Base-by-base conservation (phyloP, 2,329 filamentous ascomycete genomes). In the Xylariaceae sp. region DNA sequence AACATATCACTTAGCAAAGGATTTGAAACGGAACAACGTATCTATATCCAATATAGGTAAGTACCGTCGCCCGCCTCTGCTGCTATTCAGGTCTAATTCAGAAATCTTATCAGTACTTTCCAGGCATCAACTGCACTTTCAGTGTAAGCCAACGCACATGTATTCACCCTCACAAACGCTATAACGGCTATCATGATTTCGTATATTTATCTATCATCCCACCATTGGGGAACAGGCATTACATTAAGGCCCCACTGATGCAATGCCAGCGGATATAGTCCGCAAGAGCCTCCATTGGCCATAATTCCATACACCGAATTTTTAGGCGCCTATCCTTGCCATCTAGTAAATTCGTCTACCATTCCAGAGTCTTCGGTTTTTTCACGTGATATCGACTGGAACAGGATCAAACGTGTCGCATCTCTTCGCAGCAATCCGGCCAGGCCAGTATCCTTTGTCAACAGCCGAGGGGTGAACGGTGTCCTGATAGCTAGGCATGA, bases 301-400 rank as follows among this genome's bases (percentile, higher is more conserved):
- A 37, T 47, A 36, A 44, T 50, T 52, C 49, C 45, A 49, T 32
- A 30, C 39, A 47, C 48, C 32, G 23, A 36, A 10, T 26, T 32
- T n/a, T 11, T 29, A 39, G 45, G 23, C 30, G 32, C 37, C 47
- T 56, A 46, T 37, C 45, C 55, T 54, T 55, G 53, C 41, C 51
- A 33, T 60, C 54, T 60, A 60, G 46, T 24, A 55, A 40, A 50
- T 43, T 50, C 49, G 41, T 58, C 41, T 44, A 55, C 45, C 54
- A 57, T 60, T 53, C 46, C 53, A n/a, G 56, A 45, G 53, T 50
- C 21, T 42, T 58, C 27, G 40, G 48, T 5, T 47, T 27, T 56
- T 30, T 18, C 44, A 39, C n/a, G 45, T 30, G 37, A 18, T 50
- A 13, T 46, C 53, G 52, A 48, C 43, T 46, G 45, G 40, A 16